Evolutionary conservation across 176 grass and related monocot genomes (phyloP).

Genomic region (Sorghum bicolor): DNA sequence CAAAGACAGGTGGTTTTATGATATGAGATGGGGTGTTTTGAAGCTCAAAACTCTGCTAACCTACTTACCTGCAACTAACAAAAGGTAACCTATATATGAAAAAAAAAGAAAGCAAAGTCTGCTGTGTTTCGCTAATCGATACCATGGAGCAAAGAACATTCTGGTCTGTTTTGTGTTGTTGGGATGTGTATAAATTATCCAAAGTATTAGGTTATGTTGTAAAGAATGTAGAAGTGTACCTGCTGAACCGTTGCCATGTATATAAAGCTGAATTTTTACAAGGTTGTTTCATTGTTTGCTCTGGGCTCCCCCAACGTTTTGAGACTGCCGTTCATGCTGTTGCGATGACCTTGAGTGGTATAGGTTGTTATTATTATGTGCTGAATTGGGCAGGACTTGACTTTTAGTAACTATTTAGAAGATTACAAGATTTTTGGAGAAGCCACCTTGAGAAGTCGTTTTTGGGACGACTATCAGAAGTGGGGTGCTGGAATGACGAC

Average conservation of each 20-base stretch:
- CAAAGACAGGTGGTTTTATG: conserved; percentile 28
- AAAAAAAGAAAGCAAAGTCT: not conserved
- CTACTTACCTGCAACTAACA: conserved; percentile 45
- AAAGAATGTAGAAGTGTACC: conserved; percentile 32
- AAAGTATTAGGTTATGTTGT: conserved; percentile 31
- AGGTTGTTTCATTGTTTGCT: not conserved
- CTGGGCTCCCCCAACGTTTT: too few species aligned
- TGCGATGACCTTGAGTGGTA: too few species aligned
- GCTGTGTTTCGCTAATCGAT: not conserved
- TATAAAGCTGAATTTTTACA: conserved; percentile 6
- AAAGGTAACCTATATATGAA: conserved; percentile 35
- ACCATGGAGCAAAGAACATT: not conserved
- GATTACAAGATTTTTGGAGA: too few species aligned
- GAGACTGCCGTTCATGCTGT: too few species aligned
- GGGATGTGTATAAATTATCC: conserved; percentile 38
- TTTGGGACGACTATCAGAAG: too few species aligned
- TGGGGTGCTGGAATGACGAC: too few species aligned
- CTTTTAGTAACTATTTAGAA: too few species aligned
- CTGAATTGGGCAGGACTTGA: too few species aligned
- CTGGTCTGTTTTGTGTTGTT: not conserved
- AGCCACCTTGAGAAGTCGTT: too few species aligned
- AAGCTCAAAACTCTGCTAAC: conserved; percentile 42
- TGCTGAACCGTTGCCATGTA: conserved; percentile 11
- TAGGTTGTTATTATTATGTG: too few species aligned
- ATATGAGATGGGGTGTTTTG: conserved; percentile 38